Evolutionary conservation across 2,329 filamentous ascomycete genomes (phyloP), one percentile per base, ranked within the genome.

Genomic region (Xylariaceae sp.): DNA sequence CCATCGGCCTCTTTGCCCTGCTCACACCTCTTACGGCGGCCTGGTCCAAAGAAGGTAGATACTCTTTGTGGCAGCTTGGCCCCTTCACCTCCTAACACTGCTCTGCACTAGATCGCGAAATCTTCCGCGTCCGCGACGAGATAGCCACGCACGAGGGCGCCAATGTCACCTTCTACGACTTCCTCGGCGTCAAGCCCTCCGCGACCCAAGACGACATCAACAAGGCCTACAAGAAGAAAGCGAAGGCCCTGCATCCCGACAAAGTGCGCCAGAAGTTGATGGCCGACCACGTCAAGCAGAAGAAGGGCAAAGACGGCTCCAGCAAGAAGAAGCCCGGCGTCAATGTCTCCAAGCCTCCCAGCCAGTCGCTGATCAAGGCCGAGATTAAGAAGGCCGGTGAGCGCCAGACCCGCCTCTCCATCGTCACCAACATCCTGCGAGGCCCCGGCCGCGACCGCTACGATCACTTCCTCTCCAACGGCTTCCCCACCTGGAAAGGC

Each of bases 401-500:
- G 59, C 82, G 87, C 55, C 93, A 94, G 71, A 82, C 89, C 48
- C 83, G 91, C 33, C 78, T 98, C 33, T 85, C 85, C 52, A 80
- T 95, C 60, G 86, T 97, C 43, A 83, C 85, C 57, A 86, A 89
- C 62, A 86, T 98, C 61, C 83, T 98, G 42, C 83, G 87, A 57
- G 89, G 92, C 1, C 74, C 86, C 3, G 79, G 80, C 44, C 81
- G 93, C 53, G 86, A 88, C 57, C 86, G 93, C 53, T 98, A 98
- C 69, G 92, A 98, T 66, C 86, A 96, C 67, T 98, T 97, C 73
- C 70, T 97, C 49, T 72, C 74, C 65, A 90, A 97, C 68, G 93
- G 93, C 50, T 98, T 98, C 73, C 93, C 93, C 23, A 82, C 81
- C 45, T 98, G 93, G 93, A 91, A 92, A 72, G 93, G 93, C 47